Evolutionary conservation across 2,329 filamentous ascomycete species (phyloP), one percentile per base, ranked within the genome.

Genomic region (Zasmidium citrigriseum): DNA sequence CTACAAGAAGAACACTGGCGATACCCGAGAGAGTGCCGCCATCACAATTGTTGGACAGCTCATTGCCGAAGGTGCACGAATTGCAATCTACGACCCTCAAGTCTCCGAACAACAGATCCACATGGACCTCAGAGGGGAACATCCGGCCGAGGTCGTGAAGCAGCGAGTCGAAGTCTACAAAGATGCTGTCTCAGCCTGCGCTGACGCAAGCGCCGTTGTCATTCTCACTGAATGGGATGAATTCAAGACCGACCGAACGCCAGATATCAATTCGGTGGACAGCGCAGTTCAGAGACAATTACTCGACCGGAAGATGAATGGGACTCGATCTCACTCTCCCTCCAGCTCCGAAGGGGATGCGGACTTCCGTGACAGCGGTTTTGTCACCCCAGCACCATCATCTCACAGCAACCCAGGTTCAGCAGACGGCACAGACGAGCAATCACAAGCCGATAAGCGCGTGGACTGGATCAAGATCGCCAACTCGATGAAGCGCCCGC

Each of bases 1-100:
- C 9, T 93, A 90, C 77, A 93, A 93, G 80, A 89, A 90, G 75
- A 83, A 91, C 72, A 93, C 89, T 0, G 85, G 83, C 22, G 89
- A 93, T 70, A 89, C 87, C 3, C 83, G 89, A 38, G 89, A 91
- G 71, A 86, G 84, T 44, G 84, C 87, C 0, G 86, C 88, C 0
- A 80, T 89, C 20, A 85, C 87, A 64, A 84, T 90, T 63, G 84
- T 90, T 73, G 83, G 83, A 63, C 81, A 81, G 10, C 76, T 92
- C 18, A 77, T 88, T 9, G 82, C 86, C 60, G 88, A 91, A 70
- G 79, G 80, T 0, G 77, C 77, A 3, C 83, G 87, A 68, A 82
- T 91, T 49, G 82, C 84, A 49, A 83, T 91, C 58, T 91, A 85
- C 68, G 89, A 91, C 71, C 86, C 88, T 59, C 63, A 70, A 59